phyloP scores from a whole-genome alignment of 768 basidiomycete genomes.

The Aureoboletus auriporus region DNA sequence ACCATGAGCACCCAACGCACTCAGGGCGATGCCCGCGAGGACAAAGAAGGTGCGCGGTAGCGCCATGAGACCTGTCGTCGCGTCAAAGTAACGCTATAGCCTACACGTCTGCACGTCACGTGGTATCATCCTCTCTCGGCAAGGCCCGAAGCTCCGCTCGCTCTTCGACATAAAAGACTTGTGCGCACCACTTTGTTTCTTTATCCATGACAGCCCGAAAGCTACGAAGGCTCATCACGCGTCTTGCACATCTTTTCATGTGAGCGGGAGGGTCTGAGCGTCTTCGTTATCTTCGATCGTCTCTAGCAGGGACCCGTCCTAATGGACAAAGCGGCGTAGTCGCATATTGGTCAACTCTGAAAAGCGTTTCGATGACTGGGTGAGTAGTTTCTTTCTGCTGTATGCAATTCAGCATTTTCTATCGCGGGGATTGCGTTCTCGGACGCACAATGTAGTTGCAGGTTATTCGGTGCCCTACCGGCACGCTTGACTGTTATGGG shows the following conservation, averaged over 20 bases:
- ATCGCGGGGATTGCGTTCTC: constrained; percentile 17
- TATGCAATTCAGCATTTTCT: constrained; percentile 9
- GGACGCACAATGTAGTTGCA: constrained; percentile 9
- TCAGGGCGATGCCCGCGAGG: constrained; percentile 14
- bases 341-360: constrained; percentile 20
- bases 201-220: constrained; percentile 24
- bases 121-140: constrained; percentile 14
- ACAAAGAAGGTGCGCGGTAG: constrained; percentile 13
- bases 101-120: constrained; percentile 19
- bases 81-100: too few relatives aligned
- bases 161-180: constrained; percentile 5
- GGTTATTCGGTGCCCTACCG: neutral
- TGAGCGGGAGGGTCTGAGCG: constrained; percentile 35
- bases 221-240: constrained; percentile 28
- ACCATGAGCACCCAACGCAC: constrained; percentile 14
- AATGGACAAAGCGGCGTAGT: constrained; percentile 22
- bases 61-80: constrained; percentile 2
- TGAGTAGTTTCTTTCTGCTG: constrained; percentile 6
- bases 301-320: constrained; percentile 26
- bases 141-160: constrained; percentile 18
- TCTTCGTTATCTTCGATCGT: constrained; percentile 27
- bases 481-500: neutral
- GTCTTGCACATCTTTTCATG: constrained; percentile 20
- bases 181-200: neutral
- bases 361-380: constrained; percentile 28